A percentile compares a stretch with the other conserved stretches of the same genome.
These are phyloP conservation scores for Pseudogymnoascus sp. DNA, from an alignment of 2,329 filamentous ascomycete species.

Conservation along the genomic window DNA sequence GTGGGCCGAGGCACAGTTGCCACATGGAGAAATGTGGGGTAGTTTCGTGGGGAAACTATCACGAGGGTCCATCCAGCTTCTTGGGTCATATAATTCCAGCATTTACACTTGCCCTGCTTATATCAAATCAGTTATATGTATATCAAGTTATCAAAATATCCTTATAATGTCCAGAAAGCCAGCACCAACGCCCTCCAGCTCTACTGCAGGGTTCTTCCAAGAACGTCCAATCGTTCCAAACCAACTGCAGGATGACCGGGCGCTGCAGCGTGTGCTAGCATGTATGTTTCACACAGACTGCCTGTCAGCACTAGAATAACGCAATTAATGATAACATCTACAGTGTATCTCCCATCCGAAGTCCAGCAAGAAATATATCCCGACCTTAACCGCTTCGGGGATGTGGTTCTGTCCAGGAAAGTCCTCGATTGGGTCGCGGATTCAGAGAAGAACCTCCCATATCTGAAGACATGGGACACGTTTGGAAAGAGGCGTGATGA, in stretches of 20 bases:
- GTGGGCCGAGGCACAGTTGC: neutral
- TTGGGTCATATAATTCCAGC: neutral
- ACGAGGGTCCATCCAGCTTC: neutral
- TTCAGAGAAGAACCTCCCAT: constrained; percentile 53
- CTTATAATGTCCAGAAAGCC: constrained; percentile 3
- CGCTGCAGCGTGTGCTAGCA: constrained; percentile 45
- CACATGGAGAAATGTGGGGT: neutral
- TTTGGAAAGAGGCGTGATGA: constrained; percentile 55
- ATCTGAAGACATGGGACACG: constrained; percentile 44
- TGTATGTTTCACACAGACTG: constrained; percentile 33
- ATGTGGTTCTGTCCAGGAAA: constrained; percentile 46
- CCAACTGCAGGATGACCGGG: constrained; percentile 50
- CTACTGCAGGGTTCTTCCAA: constrained; percentile 49
- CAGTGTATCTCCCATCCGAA: constrained; percentile 26
- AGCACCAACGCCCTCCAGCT: constrained; percentile 27
- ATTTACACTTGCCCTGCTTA: neutral
- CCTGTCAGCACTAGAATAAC: constrained; percentile 14
- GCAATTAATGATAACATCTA: constrained; percentile 14
- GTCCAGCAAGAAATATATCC: constrained; percentile 19
- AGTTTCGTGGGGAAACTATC: neutral
- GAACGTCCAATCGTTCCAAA: constrained; percentile 45
- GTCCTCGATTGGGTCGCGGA: constrained; percentile 55
- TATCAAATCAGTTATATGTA: neutral
- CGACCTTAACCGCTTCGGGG: constrained; percentile 34
- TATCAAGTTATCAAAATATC: neutral